Conservation (phyloP, 2,329 filamentous ascomycete species). For the Tolypocladium nubicola region DNA sequence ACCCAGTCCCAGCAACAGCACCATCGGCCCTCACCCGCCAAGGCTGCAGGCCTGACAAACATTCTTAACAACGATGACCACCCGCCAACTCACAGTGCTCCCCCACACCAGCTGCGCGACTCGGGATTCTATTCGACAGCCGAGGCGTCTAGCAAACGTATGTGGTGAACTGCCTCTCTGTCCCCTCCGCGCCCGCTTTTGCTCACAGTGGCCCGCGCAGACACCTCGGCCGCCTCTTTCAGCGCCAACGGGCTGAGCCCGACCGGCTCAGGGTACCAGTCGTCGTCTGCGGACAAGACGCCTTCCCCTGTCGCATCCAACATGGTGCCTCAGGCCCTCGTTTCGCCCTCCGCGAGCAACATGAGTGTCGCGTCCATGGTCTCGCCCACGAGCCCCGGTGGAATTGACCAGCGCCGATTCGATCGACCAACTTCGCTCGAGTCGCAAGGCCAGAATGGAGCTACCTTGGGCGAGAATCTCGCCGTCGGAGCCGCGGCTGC, state of each 20-base stretch:
- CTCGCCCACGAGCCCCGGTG: slow-evolving; percentile 43
- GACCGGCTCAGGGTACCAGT: slow-evolving; percentile 36
- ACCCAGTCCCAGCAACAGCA: slow-evolving; percentile 8
- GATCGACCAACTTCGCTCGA: slow-evolving; percentile 29
- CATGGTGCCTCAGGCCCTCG: slow-evolving; percentile 38
- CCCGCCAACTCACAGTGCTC: slow-evolving; percentile 13
- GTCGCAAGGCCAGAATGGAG: slow-evolving; percentile 15
- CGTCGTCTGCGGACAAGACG: slow-evolving; percentile 46
- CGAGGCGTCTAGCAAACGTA: slow-evolving; percentile 33
- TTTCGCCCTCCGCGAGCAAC: slow-evolving; percentile 45
- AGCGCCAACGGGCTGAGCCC: slow-evolving; percentile 27
- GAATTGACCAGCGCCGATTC: slow-evolving; percentile 31
- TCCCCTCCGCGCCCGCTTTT: background rate
- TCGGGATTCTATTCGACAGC: slow-evolving; percentile 33
- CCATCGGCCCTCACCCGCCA: slow-evolving; percentile 11
- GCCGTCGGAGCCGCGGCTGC: slow-evolving; percentile 35
- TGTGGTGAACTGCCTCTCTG: slow-evolving; percentile 6
- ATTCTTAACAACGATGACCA: slow-evolving; percentile 27
- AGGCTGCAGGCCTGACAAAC: slow-evolving; percentile 25
- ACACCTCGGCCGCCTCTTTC: slow-evolving; percentile 29
- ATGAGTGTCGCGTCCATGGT: slow-evolving; percentile 60
- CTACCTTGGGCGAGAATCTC: slow-evolving; percentile 22
- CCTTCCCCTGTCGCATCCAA: slow-evolving; percentile 47
- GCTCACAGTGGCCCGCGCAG: slow-evolving; percentile 10
- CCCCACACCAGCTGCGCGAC: slow-evolving; percentile 24